A percentile compares a stretch with the other conserved stretches of the same genome.
These are phyloP conservation scores for Hypoxylon subgilvum DNA, from an alignment of 495 filamentous ascomycete genomes.

Conservation along the genomic window DNA sequence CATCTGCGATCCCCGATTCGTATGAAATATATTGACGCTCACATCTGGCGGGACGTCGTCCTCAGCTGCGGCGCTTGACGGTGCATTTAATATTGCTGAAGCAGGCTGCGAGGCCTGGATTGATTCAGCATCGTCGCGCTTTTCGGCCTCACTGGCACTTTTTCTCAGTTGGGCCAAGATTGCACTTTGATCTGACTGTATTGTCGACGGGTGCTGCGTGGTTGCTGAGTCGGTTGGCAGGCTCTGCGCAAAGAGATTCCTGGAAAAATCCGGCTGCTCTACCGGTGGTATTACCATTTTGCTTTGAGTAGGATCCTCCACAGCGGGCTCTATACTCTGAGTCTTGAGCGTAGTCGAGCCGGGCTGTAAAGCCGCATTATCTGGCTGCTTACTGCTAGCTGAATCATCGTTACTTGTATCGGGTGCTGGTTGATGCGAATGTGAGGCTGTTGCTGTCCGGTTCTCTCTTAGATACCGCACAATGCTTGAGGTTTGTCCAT, in stretches of 20 bases:
- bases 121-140: slow-evolving; percentile 6
- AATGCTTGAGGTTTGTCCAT: slow-evolving; percentile 76
- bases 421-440: slow-evolving; percentile 1
- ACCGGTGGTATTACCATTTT: slow-evolving; percentile 2
- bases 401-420: neutral
- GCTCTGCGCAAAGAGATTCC: slow-evolving; percentile 3
- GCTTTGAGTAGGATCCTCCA: neutral
- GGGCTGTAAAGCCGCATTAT: slow-evolving; percentile 5
- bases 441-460: slow-evolving; percentile 42
- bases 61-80: slow-evolving; percentile 28
- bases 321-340: slow-evolving; percentile 1
- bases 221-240: slow-evolving; percentile 6
- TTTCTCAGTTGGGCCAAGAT: slow-evolving; percentile 45
- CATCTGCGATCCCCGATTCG: slow-evolving; percentile 42
- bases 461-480: slow-evolving; percentile 69
- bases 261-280: slow-evolving; percentile 9
- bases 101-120: slow-evolving; percentile 2
- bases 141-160: slow-evolving; percentile 22
- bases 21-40: slow-evolving; percentile 49
- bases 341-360: neutral
- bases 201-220: slow-evolving; percentile 6
- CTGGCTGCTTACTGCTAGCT: neutral
- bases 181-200: slow-evolving; percentile 45
- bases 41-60: slow-evolving; percentile 36
- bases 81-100: slow-evolving; percentile 14